A percentile compares a stretch with the other conserved stretches of the same genome.
These are phyloP conservation scores for Hypholoma fasciculare DNA, from an alignment of 768 basidiomycete genomes.

Conservation along the genomic window DNA sequence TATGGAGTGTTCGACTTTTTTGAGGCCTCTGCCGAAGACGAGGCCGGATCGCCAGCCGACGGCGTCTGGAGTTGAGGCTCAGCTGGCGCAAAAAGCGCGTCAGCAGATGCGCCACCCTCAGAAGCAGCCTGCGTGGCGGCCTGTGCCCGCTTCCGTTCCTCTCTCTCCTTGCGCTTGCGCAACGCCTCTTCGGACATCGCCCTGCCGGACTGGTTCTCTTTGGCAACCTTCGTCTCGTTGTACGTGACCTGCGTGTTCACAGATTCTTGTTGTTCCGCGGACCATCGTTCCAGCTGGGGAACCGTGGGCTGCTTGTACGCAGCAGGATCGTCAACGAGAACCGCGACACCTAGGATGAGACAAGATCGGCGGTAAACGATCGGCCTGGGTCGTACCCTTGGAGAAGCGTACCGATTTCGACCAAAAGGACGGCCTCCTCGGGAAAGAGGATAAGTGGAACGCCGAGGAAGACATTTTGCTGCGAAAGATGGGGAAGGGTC, in stretches of 20 bases:
- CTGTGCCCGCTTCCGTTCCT: conserved; percentile 37
- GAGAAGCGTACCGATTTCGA: conserved; percentile 64
- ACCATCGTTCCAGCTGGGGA: conserved; percentile 54
- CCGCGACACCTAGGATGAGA: conserved; percentile 60
- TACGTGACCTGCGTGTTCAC: conserved; percentile 49
- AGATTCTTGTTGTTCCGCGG: conserved; percentile 43
- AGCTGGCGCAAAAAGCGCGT: background rate
- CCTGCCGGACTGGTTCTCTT: conserved; percentile 37
- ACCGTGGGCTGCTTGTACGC: conserved; percentile 54
- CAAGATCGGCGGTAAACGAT: conserved; percentile 6
- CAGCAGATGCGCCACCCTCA: background rate
- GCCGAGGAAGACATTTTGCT: conserved; percentile 96
- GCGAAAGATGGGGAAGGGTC: conserved; percentile 91
- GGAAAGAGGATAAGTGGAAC: conserved; percentile 86
- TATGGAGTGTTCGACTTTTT: conserved; percentile 31
- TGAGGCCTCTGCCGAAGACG: conserved; percentile 6
- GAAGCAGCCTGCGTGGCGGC: conserved; percentile 15
- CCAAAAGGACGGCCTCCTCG: conserved; percentile 89
- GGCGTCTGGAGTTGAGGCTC: conserved; percentile 7
- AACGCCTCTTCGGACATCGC: conserved; percentile 64
- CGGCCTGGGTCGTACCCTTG: background rate
- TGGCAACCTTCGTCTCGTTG: conserved; percentile 49
- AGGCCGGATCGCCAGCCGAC: conserved; percentile 6
- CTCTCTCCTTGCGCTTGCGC: conserved; percentile 72
- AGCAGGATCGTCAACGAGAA: conserved; percentile 70